Conservation (phyloP, 2,329 filamentous ascomycete species). For the Parasarocladium wereldwijsianum region DNA sequence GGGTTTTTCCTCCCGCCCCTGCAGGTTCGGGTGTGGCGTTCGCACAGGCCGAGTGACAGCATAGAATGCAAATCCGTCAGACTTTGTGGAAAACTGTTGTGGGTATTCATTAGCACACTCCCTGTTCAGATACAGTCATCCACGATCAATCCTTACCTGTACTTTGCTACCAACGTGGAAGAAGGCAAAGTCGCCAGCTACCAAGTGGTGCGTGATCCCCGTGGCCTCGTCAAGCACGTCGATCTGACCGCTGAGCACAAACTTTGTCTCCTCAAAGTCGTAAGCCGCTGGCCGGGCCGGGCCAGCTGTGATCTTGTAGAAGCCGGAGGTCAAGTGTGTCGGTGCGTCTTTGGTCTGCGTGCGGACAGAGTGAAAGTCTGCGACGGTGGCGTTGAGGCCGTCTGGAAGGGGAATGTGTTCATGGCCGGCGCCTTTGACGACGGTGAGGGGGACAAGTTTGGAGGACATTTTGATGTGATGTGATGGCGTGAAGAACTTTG, state of each 20-base stretch:
- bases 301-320: conserved; percentile 8
- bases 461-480: too few species aligned
- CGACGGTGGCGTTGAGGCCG: conserved; percentile 7
- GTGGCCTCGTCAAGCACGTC: conserved; percentile 1
- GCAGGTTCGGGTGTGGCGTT: conserved; percentile 4
- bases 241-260: conserved; percentile 4
- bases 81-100: conserved; percentile 7
- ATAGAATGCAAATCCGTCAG: conserved; percentile 7
- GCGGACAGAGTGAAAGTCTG: conserved; percentile 7
- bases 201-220: not conserved
- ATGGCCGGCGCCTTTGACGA: conserved; percentile 7
- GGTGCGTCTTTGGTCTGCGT: conserved; percentile 3
- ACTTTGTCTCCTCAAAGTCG: conserved; percentile 3
- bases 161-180: conserved; percentile 53
- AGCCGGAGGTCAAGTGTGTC: conserved; percentile 1
- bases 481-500: too few species aligned
- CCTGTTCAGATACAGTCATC: too few species aligned
- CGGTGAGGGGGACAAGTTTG: conserved; percentile 6
- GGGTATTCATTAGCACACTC: too few species aligned
- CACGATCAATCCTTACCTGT: too few species aligned
- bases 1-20: conserved; percentile 1
- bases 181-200: conserved; percentile 54
- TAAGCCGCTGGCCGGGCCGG: conserved; percentile 6
- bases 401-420: conserved; percentile 7
- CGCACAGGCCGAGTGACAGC: conserved; percentile 6